Conservation (phyloP, 1,139 yeast genomes). For the Saccharomycopsis hybrid region DNA sequence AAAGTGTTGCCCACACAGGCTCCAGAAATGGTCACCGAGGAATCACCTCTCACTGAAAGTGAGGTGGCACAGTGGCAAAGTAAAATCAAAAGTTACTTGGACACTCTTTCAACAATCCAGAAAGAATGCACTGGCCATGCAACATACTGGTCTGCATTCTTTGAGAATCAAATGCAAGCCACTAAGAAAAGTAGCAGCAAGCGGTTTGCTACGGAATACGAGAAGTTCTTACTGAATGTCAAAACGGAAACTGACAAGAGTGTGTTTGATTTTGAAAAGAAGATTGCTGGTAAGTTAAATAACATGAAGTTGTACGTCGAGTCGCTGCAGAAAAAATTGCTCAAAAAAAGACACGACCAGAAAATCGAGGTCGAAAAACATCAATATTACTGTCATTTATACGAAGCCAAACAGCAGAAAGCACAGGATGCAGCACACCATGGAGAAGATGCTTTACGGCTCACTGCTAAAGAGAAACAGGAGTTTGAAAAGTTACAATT, state of each 20-base stretch:
- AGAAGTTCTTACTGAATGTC: conserved; percentile 30
- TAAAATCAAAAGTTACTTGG: conserved; percentile 11
- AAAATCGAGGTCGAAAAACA: conserved; percentile 34
- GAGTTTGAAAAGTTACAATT: conserved; percentile 14
- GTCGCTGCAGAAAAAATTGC: conserved; percentile 34
- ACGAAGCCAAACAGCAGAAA: conserved; percentile 11
- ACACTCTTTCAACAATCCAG: conserved; percentile 13
- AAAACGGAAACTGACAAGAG: conserved; percentile 28
- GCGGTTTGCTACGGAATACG: conserved; percentile 22
- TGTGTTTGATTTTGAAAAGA: conserved; percentile 33
- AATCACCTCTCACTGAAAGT: conserved; percentile 5
- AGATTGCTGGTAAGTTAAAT: conserved; percentile 32
- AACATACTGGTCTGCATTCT: conserved; percentile 27
- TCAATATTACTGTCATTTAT: conserved; percentile 16
- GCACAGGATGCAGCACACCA: conserved; percentile 5
- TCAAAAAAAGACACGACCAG: conserved; percentile 40
- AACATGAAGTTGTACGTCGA: conserved; percentile 37
- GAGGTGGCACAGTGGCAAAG: conserved; percentile 14
- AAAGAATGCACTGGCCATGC: conserved; percentile 16
- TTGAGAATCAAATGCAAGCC: conserved; percentile 17
- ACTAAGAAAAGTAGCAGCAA: conserved; percentile 23
- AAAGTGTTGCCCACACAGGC: conserved; percentile 14
- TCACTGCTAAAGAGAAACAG: conserved; percentile 15
- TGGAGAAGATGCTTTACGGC: conserved; percentile 14
- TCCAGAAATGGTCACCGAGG: too few species aligned